Conservation (phyloP, 1,284 basidiomycete species). For the Puccinia coronata region DNA sequence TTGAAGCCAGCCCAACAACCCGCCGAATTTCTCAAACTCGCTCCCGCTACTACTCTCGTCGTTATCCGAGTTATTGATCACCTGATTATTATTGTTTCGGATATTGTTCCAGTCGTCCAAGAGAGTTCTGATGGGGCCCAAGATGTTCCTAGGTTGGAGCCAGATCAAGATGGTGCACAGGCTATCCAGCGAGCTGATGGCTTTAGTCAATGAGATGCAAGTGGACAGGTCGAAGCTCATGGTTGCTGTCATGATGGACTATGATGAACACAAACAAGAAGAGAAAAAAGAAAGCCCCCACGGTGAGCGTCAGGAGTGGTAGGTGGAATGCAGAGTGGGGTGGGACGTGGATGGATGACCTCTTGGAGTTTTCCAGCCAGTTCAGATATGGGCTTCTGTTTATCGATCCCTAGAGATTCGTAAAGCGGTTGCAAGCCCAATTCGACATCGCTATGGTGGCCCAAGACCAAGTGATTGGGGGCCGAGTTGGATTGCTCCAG, state of each 20-base stretch:
- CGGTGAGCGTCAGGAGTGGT: background rate
- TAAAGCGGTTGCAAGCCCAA: slow-evolving; percentile 19
- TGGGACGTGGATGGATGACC: background rate
- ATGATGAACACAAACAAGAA: background rate
- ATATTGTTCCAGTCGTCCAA: slow-evolving; percentile 33
- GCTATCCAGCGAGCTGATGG: slow-evolving; percentile 18
- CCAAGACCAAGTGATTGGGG: background rate
- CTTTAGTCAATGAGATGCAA: slow-evolving; percentile 26
- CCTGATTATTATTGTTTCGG: background rate
- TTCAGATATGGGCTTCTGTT: slow-evolving; percentile 11
- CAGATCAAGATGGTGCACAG: slow-evolving; percentile 33
- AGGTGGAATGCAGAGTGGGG: background rate
- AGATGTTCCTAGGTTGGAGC: slow-evolving; percentile 18
- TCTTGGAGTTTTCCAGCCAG: slow-evolving; percentile 9
- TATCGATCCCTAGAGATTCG: slow-evolving; percentile 14
- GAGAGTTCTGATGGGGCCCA: slow-evolving; percentile 7
- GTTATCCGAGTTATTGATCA: background rate
- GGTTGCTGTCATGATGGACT: slow-evolving; percentile 29
- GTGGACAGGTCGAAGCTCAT: slow-evolving; percentile 26
- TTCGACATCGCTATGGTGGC: slow-evolving; percentile 27
- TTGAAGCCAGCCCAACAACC: slow-evolving; percentile 37
- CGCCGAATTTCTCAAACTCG: slow-evolving; percentile 41
- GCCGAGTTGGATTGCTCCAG: background rate
- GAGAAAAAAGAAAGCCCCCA: too few species aligned
- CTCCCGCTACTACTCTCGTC: slow-evolving; percentile 26